phyloP scores from a whole-genome alignment of 106 monocot genomes.

The Allium sativum region DNA sequence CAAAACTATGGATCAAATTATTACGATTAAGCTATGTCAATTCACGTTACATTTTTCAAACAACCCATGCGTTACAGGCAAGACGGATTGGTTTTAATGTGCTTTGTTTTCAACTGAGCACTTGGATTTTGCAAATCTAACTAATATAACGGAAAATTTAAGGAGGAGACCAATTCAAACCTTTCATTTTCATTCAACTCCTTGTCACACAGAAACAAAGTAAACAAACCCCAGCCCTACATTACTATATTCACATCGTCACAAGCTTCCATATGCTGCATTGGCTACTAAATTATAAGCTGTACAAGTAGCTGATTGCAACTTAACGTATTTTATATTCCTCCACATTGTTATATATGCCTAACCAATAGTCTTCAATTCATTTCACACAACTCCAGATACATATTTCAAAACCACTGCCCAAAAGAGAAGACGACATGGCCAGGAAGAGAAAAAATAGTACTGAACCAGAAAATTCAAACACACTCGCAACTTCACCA shows the following conservation, averaged over 20 bases:
- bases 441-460: slow-evolving; percentile 22
- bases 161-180: slow-evolving; percentile 6
- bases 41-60: too few relatives aligned
- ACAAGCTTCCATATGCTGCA: slow-evolving; percentile 10
- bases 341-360: not conserved
- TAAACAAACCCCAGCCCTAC: not conserved
- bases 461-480: not conserved
- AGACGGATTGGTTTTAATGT: not conserved
- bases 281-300: not conserved
- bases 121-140: not conserved
- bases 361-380: not conserved
- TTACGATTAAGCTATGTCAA: too few relatives aligned
- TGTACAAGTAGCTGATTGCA: slow-evolving; percentile 6
- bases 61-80: not conserved
- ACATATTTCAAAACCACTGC: not conserved
- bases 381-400: not conserved
- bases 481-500: not conserved
- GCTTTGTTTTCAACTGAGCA: not conserved
- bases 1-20: not conserved
- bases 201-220: not conserved
- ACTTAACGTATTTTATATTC: not conserved
- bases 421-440: not conserved
- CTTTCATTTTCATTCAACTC: slow-evolving; percentile 3
- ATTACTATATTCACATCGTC: slow-evolving; percentile 1
- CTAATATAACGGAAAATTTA: not conserved